Conservation (phyloP, 1,284 basidiomycete genomes). For the Puccinia novopanici region DNA sequence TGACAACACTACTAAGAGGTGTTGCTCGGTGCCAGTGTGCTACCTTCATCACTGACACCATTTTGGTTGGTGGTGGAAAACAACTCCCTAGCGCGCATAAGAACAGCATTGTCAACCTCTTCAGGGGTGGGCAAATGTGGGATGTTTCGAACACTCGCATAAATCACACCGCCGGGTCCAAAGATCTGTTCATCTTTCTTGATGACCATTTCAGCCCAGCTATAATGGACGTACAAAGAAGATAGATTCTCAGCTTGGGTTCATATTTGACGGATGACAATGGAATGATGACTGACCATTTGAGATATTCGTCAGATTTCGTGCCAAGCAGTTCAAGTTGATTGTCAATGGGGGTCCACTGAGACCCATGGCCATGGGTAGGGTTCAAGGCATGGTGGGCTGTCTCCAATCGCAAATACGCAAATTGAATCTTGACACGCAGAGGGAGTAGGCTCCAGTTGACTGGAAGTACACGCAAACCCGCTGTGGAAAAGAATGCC, state of each 20-base stretch:
- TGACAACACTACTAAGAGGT: too few relatives aligned
- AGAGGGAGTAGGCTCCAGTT: not conserved
- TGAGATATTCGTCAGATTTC: too few relatives aligned
- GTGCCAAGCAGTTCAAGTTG: too few relatives aligned
- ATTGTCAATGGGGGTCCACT: too few relatives aligned
- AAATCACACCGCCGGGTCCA: not conserved
- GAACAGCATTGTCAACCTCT: not conserved
- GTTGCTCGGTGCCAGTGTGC: too few relatives aligned
- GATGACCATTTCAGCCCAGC: not conserved
- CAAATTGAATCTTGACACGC: slow-evolving; percentile 1
- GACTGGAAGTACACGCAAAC: not conserved
- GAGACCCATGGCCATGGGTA: too few relatives aligned
- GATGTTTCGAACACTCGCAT: not conserved
- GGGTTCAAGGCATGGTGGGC: not conserved
- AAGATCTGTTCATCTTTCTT: not conserved
- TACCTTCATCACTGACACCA: too few relatives aligned
- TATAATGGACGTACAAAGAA: not conserved
- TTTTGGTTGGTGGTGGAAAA: too few relatives aligned
- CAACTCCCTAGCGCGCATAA: too few relatives aligned
- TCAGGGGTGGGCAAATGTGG: not conserved
- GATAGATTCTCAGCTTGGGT: not conserved
- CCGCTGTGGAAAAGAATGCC: not conserved
- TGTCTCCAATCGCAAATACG: slow-evolving; percentile 2
- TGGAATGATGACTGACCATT: too few relatives aligned
- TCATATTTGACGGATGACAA: too few relatives aligned